Percentiles rank a stretch among this genome's conserved stretches.
These are phyloP conservation scores for Solanum peruvianum DNA, from an alignment of 257 asterid species.

Conservation along the genomic window DNA sequence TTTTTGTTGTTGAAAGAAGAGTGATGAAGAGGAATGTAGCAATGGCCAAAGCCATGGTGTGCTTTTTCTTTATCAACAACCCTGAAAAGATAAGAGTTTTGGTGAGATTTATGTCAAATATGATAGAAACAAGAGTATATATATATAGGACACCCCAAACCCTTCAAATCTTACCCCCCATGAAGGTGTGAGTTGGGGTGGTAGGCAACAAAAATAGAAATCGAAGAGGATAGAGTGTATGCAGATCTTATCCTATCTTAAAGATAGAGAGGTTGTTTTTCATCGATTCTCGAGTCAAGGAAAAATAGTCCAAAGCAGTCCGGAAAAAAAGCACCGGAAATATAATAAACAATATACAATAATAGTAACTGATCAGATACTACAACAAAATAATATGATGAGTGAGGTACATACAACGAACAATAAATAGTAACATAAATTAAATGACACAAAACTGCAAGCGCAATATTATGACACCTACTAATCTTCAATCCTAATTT, in stretches of 20 bases:
- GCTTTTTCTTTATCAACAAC: neutral
- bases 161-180: neutral
- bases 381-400: neutral
- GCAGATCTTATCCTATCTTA: no score
- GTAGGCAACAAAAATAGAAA: neutral
- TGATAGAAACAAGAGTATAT: neutral
- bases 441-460: neutral
- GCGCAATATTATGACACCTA: neutral
- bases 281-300: no score
- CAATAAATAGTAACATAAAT: neutral
- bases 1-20: constrained; percentile 27
- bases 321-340: no score
- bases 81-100: constrained; percentile 5
- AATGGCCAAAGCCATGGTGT: constrained; percentile 25
- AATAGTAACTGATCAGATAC: neutral
- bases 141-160: neutral
- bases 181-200: neutral
- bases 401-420: neutral
- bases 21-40: constrained; percentile 19
- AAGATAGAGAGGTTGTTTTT: no score
- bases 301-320: neutral
- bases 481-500: neutral
- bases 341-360: neutral
- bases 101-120: neutral
- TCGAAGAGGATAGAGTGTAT: neutral